Base-by-base conservation (phyloP, 2,329 filamentous ascomycete genomes). In the Tolypocladium nubicola region DNA sequence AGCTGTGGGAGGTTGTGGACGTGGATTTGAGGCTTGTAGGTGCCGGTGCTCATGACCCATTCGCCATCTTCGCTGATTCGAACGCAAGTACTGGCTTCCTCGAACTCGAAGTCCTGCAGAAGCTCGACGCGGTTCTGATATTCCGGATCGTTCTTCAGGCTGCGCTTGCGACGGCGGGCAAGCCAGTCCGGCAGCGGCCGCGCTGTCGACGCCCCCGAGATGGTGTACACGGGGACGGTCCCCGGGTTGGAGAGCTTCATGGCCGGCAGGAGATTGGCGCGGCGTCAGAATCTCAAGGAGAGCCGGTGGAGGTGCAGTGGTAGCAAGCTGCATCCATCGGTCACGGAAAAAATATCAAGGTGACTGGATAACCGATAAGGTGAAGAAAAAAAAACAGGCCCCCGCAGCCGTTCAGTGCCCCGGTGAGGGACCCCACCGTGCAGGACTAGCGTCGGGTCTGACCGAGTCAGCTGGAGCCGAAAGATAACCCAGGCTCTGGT, bases 91-190 rank as follows among this genome's bases (percentile, higher is more conserved):
- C 91, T 96, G 45, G 95, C 93, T 74, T 96, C 92, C 67, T 97
- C 92, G 67, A 99, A 97, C 68, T 95, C 92, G 71, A 99, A 99
- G 69, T 99, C 94, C 68, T 99, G 94, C 41, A 99, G 81, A 58
- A 99, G 79, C 73, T 99, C 94, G 65, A 99, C 87, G 63, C 94
- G 88, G 71, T 91, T 96, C 61, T 92, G 87, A 73, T 93, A 97
- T 69, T 97, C 93, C 59, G 88, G 80, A 69, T 97, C 93, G 64
- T 93, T 86, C 74, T 97, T 97, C 64, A 97, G 76, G 68, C 89
- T 95, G 70, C 89, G 83, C 79, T 97, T 97, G 70, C 93, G 81
- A 66, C 90, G 87, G 63, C 90, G 83, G 39, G 91, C 88, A 60
- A 99, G 88, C 92, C 94, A 99, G 75, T 99, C 94, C 60, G 94